Evolutionary conservation across 2,329 filamentous ascomycete species (phyloP), one percentile per base, ranked within the genome.

Genomic region (Raffaelea deltoideospora): DNA sequence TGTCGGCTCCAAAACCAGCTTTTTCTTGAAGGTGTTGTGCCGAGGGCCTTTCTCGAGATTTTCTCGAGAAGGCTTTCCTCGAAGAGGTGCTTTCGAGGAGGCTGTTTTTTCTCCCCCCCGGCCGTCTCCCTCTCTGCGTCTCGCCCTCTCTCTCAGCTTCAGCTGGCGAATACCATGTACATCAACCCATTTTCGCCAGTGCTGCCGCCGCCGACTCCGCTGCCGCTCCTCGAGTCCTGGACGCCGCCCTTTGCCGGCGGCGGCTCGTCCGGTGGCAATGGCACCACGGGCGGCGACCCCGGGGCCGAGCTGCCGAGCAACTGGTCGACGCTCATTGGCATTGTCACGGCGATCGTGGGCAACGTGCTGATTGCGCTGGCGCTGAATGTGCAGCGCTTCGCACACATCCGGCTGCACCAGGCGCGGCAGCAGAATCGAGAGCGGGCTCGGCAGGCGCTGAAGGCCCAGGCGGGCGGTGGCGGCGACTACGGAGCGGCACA

Each of bases 271-370:
- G 40, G 37, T 22, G 36, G 31, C 18, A 42, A 31, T 32, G 40
- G 40, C 37, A 38, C 48, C 24, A 50, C 49, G 37, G 45, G 42
- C 29, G 37, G 30, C 34, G 52, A 60, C 26, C 53, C 57, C 23
- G 63, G 61, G 33, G 62, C 68, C 37, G 62, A 67, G 9, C 55
- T 77, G 19, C 67, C 72, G 45, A 44, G 34, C 40, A 64, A 77
- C 54, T 96, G 88, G 87, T 93, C 86, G 33, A 92, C 86, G 20
- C 65, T 96, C 37, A 96, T 98, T 52, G 90, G 90, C 48, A 95
- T 98, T 50, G 60, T 88, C 37, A 93, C 87, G 3, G 87, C 90
- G 35, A 92, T 98, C 50, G 70, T 80, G 35, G 90, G 90, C 38
- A 98, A 98, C 51, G 65, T 95, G 24, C 69, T 98, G 37, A 96